Evolutionary conservation across 768 basidiomycete species (phyloP).

Genomic region (Lactarius hengduanensis): DNA sequence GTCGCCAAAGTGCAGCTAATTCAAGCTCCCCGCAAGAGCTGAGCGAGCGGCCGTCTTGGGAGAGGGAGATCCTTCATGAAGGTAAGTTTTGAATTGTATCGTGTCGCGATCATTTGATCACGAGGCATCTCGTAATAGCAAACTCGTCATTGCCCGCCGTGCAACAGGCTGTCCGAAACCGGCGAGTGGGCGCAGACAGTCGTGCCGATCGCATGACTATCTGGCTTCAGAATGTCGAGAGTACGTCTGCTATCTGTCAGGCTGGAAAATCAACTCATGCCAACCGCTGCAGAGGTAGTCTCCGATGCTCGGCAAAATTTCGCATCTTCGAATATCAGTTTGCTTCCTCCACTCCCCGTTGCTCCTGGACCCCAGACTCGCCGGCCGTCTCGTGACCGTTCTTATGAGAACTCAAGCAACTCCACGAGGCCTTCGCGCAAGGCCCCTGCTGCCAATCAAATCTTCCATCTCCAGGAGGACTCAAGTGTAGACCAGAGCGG

Average conservation of each 20-base stretch:
- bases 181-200: constrained; percentile 53
- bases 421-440: constrained; percentile 61
- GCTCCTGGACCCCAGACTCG: constrained; percentile 36
- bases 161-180: constrained; percentile 51
- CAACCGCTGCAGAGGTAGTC: constrained; percentile 57
- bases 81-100: constrained; percentile 35
- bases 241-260: constrained; percentile 44
- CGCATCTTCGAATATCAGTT: constrained; percentile 47
- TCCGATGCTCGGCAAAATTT: constrained; percentile 79
- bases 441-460: constrained; percentile 64
- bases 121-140: constrained; percentile 32
- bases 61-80: constrained; percentile 44
- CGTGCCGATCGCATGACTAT: constrained; percentile 67
- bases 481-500: constrained; percentile 35
- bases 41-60: constrained; percentile 46
- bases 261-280: constrained; percentile 1
- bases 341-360: constrained; percentile 62
- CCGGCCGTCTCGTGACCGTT: constrained; percentile 47
- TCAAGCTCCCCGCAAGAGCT: constrained; percentile 30
- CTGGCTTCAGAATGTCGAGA: constrained; percentile 83
- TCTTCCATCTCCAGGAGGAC: constrained; percentile 54
- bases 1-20: constrained; percentile 9
- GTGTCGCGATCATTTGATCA: not conserved
- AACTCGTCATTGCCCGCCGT: constrained; percentile 55
- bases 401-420: constrained; percentile 42